These are phyloP conservation scores for Trametes gibbosa DNA, from an alignment of 768 basidiomycete species.

Conservation along the genomic window DNA sequence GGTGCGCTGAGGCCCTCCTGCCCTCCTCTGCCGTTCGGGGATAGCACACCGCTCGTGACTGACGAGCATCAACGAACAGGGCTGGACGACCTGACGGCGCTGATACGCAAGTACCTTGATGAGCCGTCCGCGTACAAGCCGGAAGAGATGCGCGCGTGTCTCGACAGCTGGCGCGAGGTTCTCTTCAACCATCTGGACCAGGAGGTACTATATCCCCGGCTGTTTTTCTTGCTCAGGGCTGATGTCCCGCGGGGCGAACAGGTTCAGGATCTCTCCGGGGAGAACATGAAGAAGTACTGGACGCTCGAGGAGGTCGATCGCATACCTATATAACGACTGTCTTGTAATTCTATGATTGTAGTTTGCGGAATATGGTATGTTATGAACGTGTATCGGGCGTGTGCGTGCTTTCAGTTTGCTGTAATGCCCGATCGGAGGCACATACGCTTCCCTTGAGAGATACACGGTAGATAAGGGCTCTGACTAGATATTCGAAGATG, in stretches of 20 bases:
- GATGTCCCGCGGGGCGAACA: conserved; percentile 19
- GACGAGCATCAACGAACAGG: conserved; percentile 31
- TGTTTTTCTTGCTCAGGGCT: neutral
- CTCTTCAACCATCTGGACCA: conserved; percentile 53
- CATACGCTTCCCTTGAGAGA: no score
- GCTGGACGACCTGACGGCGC: conserved; percentile 39
- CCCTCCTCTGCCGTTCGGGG: neutral
- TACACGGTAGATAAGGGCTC: no score
- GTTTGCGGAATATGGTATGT: no score
- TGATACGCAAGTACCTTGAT: conserved; percentile 41
- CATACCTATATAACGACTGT: conserved; percentile 28
- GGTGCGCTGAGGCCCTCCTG: conserved; percentile 29
- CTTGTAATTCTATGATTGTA: neutral
- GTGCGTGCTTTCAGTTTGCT: no score
- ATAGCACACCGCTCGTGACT: neutral
- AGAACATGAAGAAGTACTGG: conserved; percentile 54
- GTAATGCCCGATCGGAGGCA: no score
- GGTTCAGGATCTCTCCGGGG: conserved; percentile 48
- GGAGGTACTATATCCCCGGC: conserved; percentile 36
- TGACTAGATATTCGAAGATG: no score
- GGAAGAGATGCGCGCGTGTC: conserved; percentile 44
- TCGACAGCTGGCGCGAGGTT: conserved; percentile 48
- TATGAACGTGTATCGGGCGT: no score
- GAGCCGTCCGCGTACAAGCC: conserved; percentile 49
- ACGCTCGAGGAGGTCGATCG: conserved; percentile 44